These are phyloP conservation scores for Globisporangium barbulae DNA, from an alignment of 352 stramenopile species.

Conservation along the genomic window DNA sequence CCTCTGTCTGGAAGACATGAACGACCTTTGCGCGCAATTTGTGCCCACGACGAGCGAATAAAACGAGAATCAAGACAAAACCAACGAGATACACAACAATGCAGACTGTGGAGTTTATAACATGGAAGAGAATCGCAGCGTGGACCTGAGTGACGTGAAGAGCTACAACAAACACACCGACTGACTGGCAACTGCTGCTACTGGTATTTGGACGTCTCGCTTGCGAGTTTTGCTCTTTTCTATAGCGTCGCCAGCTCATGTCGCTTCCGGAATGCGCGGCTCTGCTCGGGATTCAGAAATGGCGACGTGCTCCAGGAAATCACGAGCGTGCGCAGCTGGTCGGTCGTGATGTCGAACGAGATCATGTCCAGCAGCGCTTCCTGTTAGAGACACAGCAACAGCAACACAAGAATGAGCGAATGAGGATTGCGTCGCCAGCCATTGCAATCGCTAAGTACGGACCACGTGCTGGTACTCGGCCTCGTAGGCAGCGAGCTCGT, in stretches of 20 bases:
- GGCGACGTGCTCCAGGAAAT: conserved; percentile 82
- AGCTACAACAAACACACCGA: background rate
- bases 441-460: conserved; percentile 9
- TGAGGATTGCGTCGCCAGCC: background rate
- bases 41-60: conserved; percentile 21
- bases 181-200: too few species aligned
- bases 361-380: conserved; percentile 62
- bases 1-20: conserved; percentile 61
- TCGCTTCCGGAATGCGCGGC: conserved; percentile 42
- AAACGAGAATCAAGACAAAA: background rate
- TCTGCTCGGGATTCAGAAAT: conserved; percentile 58
- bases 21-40: conserved; percentile 74
- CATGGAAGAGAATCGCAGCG: background rate
- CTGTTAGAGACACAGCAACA: conserved; percentile 20
- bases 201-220: background rate
- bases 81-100: background rate
- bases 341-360: conserved; percentile 64
- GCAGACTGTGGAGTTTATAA: conserved; percentile 3
- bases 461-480: conserved; percentile 83
- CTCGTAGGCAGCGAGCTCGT: conserved; percentile 70
- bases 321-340: conserved; percentile 70
- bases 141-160: background rate
- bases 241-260: conserved; percentile 15
- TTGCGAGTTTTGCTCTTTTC: background rate
- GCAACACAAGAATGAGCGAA: background rate